Evolutionary conservation across 2,329 filamentous ascomycete species (phyloP), one percentile per base, ranked within the genome.

Genomic region (Arthrobotrys megalospora): DNA sequence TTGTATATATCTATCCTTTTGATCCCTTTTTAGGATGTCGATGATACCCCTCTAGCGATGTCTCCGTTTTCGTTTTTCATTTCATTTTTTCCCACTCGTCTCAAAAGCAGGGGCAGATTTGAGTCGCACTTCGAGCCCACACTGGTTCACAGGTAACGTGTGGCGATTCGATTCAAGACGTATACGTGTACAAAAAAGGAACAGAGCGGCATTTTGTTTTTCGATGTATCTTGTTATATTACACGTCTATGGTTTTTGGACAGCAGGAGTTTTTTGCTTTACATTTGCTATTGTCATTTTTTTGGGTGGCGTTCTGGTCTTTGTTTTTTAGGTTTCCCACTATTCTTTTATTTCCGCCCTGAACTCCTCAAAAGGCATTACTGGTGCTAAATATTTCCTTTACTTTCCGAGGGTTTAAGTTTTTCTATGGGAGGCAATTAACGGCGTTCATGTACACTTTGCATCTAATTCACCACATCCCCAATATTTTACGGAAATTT

Each of bases 61-160:
- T 65, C 55, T 55, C 60, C 38, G n/a, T 48, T 47, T 0, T 38
- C 14, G n/a, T 53, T 21, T 55, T 24, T 48, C 36, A 16, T 38
- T 58, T 65, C 41, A 52, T 41, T 60, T 36, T 50, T 24, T 47
- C 28, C 55, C 28, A 28, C 38, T 43, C 16, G 34, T 55, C 36
- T 24, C 11, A 76, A 76, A 69, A 50, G 50, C 32, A 64, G 41
- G 63, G 71, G 64, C 45, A 7, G 36, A 43, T 60, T 58, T 38
- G n/a, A 16, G 38, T 69, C 45, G 19, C 45, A 64, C 34, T 58
- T 52, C 65, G 64, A 76, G 47, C 21, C 24, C 69, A 64, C 64
- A 64, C 38, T 69, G 72, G 72, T 76, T 69, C 58, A 76, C 72
- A 76, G 72, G 45, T 43, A 65, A 65, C 72, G 63, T 76, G 71